Evolutionary conservation across 768 basidiomycete genomes (phyloP).

Genomic region (Psilocybe cubensis): DNA sequence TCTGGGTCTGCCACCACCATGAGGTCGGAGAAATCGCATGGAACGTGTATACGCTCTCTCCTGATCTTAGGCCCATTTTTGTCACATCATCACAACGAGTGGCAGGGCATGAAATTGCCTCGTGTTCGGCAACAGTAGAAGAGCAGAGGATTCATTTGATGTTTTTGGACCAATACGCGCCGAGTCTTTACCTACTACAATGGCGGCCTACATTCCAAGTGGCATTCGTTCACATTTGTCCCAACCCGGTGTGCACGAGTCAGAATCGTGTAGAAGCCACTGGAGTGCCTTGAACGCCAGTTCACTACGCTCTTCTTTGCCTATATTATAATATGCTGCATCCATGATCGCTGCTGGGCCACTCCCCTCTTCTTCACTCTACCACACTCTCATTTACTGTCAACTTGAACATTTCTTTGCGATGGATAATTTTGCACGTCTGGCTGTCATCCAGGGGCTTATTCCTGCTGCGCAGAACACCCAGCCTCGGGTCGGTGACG

Average conservation of each 20-base stretch:
- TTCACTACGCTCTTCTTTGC: not conserved
- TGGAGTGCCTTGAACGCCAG: not conserved
- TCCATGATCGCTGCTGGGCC: not conserved
- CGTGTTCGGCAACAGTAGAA: not conserved
- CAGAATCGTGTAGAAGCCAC: not conserved
- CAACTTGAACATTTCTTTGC: not conserved
- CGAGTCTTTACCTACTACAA: constrained; percentile 8
- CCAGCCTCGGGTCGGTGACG: not conserved
- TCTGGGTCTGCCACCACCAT: not conserved
- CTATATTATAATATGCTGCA: not conserved
- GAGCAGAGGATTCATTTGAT: constrained; percentile 2
- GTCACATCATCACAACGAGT: not conserved
- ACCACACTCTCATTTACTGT: not conserved
- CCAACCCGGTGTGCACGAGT: constrained; percentile 4
- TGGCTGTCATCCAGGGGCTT: constrained; percentile 17
- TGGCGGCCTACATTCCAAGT: constrained; percentile 2
- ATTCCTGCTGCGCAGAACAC: not conserved
- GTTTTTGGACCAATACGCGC: constrained; percentile 5
- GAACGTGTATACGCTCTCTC: not conserved
- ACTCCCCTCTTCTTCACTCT: not conserved
- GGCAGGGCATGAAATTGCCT: not conserved
- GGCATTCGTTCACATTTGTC: constrained; percentile 1
- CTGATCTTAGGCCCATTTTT: not conserved
- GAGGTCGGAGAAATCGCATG: not conserved
- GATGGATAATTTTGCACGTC: constrained; percentile 12